These are phyloP conservation scores for Herpomyces periplanetae DNA, from an alignment of 2,329 filamentous ascomycete genomes.

Conservation along the genomic window DNA sequence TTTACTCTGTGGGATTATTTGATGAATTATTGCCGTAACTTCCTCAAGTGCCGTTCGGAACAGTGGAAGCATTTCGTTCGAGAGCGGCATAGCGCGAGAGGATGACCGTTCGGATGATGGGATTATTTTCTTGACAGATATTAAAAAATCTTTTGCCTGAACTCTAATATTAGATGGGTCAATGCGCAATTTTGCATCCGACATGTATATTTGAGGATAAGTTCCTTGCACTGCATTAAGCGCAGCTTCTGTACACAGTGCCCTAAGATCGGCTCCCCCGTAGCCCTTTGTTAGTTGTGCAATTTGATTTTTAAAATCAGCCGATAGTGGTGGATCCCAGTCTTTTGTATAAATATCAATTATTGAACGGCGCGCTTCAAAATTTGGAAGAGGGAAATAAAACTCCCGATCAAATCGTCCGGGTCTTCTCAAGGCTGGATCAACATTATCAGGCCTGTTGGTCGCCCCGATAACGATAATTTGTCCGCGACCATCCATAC, in stretches of 20 bases:
- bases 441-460: conserved; percentile 78
- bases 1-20: conserved; percentile 45
- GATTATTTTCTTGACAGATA: conserved; percentile 78
- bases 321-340: conserved; percentile 38
- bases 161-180: conserved; percentile 49
- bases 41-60: conserved; percentile 26
- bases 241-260: conserved; percentile 75
- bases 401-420: conserved; percentile 92
- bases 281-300: conserved; percentile 79
- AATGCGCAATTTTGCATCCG: conserved; percentile 57
- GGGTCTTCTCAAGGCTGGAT: conserved; percentile 67
- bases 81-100: conserved; percentile 42
- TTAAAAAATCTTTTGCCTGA: conserved; percentile 77
- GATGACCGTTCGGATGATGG: conserved; percentile 74
- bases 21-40: conserved; percentile 28
- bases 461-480: conserved; percentile 97
- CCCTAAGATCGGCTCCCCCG: conserved; percentile 69
- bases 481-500: conserved; percentile 89
- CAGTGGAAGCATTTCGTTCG: conserved; percentile 39
- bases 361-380: conserved; percentile 40
- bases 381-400: conserved; percentile 69
- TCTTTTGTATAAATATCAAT: conserved; percentile 79
- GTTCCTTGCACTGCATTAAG: conserved; percentile 79
- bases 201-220: conserved; percentile 80
- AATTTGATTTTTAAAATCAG: conserved; percentile 39